Conservation (phyloP, 345 rosid species). For the Syzygium aromaticum region DNA sequence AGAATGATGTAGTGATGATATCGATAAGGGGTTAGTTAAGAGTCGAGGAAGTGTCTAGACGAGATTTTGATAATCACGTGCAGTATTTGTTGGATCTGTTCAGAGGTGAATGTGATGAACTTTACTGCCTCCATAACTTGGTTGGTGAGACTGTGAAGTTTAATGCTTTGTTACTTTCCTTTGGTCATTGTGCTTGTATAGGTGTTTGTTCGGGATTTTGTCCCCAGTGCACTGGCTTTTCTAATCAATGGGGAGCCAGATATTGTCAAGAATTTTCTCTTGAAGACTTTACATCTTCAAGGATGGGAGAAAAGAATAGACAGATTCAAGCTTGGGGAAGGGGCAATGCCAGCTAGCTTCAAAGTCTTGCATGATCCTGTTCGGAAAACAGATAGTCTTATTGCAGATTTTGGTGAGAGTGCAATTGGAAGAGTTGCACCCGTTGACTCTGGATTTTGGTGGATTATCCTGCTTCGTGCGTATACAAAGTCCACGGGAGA, state of each 20-base stretch:
- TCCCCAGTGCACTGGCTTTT: constrained; percentile 77
- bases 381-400: constrained; percentile 46
- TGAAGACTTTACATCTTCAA: constrained; percentile 62
- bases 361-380: constrained; percentile 70
- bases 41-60: neutral
- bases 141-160: neutral
- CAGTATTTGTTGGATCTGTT: neutral
- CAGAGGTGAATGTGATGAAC: neutral
- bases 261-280: constrained; percentile 61
- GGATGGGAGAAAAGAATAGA: constrained; percentile 66
- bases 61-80: neutral
- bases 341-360: constrained; percentile 85
- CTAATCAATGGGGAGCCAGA: constrained; percentile 77
- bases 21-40: neutral
- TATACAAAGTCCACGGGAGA: constrained; percentile 77
- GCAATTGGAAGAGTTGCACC: constrained; percentile 91
- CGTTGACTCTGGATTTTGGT: constrained; percentile 85
- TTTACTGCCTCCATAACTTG: neutral
- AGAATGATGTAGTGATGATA: neutral
- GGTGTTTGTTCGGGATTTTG: constrained; percentile 82
- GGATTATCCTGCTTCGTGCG: constrained; percentile 84
- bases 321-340: constrained; percentile 70
- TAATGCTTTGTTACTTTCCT: neutral
- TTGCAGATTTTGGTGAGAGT: constrained; percentile 80
- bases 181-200: constrained; percentile 3